Conservation (phyloP, 768 basidiomycete species). For the Hortiboletus campestris region DNA sequence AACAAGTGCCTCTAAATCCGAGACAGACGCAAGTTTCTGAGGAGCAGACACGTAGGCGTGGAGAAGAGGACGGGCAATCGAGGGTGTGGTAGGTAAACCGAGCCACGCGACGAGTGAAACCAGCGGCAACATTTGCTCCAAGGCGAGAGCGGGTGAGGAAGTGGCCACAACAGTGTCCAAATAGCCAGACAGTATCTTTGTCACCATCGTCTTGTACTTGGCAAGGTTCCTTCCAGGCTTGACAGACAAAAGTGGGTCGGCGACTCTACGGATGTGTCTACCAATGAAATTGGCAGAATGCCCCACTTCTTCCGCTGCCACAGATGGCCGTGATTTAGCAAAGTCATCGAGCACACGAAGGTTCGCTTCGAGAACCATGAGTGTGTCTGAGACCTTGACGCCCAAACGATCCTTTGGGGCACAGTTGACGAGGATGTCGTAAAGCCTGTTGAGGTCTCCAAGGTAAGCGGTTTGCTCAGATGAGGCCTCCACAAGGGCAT, state of each 20-base stretch:
- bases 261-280: slow-evolving; percentile 7
- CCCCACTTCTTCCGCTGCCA: slow-evolving; percentile 6
- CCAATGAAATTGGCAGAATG: slow-evolving; percentile 29
- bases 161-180: slow-evolving; percentile 9
- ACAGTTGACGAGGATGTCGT: slow-evolving; percentile 37
- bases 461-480: slow-evolving; percentile 38
- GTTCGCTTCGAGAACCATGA: slow-evolving; percentile 45
- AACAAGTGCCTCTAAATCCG: slow-evolving; percentile 47
- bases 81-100: slow-evolving; percentile 32
- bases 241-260: slow-evolving; percentile 8
- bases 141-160: not conserved
- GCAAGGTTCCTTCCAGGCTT: slow-evolving; percentile 14
- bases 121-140: slow-evolving; percentile 9
- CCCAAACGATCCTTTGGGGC: slow-evolving; percentile 35
- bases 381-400: slow-evolving; percentile 38
- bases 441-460: slow-evolving; percentile 56
- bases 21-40: slow-evolving; percentile 28
- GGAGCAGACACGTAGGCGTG: slow-evolving; percentile 45
- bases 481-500: slow-evolving; percentile 44
- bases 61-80: slow-evolving; percentile 41
- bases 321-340: not conserved
- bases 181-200: slow-evolving; percentile 20
- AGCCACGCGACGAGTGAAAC: slow-evolving; percentile 35
- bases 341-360: slow-evolving; percentile 31
- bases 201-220: slow-evolving; percentile 14